These are phyloP conservation scores for Suhomyces bokatorum DNA, from an alignment of 1,139 yeast species.

Conservation along the genomic window DNA sequence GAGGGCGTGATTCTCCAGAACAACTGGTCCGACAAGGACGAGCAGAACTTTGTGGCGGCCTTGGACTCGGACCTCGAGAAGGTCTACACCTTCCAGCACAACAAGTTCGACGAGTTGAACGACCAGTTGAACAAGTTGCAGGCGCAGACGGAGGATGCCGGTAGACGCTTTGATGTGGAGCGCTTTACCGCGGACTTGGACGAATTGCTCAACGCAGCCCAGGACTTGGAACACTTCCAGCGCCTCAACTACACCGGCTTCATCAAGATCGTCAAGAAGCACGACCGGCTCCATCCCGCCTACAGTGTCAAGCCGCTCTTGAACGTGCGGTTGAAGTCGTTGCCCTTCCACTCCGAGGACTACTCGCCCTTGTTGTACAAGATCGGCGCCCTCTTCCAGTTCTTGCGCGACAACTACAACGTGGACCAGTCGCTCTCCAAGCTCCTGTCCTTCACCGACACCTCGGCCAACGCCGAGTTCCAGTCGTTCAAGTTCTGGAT, in stretches of 20 bases:
- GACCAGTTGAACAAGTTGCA: constrained; percentile 67
- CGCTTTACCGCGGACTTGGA: constrained; percentile 69
- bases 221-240: constrained; percentile 85
- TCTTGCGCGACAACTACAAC: constrained; percentile 66
- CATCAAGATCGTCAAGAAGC: constrained; percentile 91
- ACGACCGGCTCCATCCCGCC: constrained; percentile 82
- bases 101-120: constrained; percentile 69
- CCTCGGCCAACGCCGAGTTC: constrained; percentile 55
- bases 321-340: constrained; percentile 79
- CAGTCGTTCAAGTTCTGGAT: constrained; percentile 92
- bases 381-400: constrained; percentile 76
- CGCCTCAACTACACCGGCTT: constrained; percentile 94
- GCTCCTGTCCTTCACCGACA: constrained; percentile 48
- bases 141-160: constrained; percentile 33
- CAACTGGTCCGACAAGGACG: constrained; percentile 53
- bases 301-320: constrained; percentile 87
- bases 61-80: constrained; percentile 86
- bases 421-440: constrained; percentile 43
- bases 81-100: constrained; percentile 83
- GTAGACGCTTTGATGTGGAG: constrained; percentile 50
- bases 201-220: constrained; percentile 69
- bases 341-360: constrained; percentile 94
- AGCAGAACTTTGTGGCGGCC: constrained; percentile 75
- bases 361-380: constrained; percentile 88
- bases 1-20: constrained; percentile 64